Base-by-base conservation (phyloP, 768 basidiomycete species). In the Xerocomus spinulosus region DNA sequence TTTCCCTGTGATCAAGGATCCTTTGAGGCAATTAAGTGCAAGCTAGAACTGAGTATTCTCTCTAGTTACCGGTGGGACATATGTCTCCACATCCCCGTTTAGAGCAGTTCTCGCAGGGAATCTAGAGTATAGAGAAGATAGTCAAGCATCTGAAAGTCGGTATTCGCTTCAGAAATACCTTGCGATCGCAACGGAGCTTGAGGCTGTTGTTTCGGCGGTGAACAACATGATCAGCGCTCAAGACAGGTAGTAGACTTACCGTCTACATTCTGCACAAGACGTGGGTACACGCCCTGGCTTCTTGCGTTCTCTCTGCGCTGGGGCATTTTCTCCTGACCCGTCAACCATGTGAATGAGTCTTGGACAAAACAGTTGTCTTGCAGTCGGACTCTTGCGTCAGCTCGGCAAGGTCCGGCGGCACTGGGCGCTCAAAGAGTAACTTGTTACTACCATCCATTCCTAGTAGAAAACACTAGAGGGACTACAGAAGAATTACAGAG, bases 81-180 rank as follows among this genome's bases (percentile, higher is more conserved):
- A 89, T 83, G 15, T 79, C 71, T 20, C 79, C 80, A 58, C 85
- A 89, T 28, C 87, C 87, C 58, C 86, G 73, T 48, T 83, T 82
- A 20, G 78, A 77, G 59, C 87, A 90, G 62, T 81, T 87, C 66
- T 83, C 82, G 67, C 87, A 90, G 10, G 87, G 87, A 28, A 87
- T 74, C 85, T 88, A 55, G 21, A 39, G 40, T 32, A 12, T 29
- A 14, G 15, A 4, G 25, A 30, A 46, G 42, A 46, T 43, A 23
- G 58, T 70, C 50, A 61, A 35, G 14, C 5, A 14, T 24, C 28
- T 2, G 8, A 35, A 26, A 14, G 20, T 3, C 6, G 15, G n/a
- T 7, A n/a, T 37, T 28, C 28, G 12, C 13, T 28, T 24, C 12
- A 9, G 35, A 50, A n/a, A 12, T 20, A 80, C 82, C 63, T 79